A percentile compares a stretch with the other conserved stretches of the same genome.
Conservation (phyloP, 495 filamentous ascomycete species). For the Bryoglossum gracile region DNA sequence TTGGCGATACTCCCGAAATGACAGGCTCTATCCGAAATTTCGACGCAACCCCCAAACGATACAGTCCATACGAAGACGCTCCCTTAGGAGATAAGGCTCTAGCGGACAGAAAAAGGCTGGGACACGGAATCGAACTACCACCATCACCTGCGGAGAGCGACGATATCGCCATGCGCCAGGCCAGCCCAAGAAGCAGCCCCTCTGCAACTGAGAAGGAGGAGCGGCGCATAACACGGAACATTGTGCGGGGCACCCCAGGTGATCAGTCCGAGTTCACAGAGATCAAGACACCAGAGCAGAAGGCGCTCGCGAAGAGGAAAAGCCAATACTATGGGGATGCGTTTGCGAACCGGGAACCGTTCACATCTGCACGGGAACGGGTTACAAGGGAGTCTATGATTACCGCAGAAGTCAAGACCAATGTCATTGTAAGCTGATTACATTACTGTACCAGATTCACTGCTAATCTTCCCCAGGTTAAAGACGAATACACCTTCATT, state of each 20-base stretch:
- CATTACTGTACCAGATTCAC: neutral
- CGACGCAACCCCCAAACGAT: conserved; percentile 4
- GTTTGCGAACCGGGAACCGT: conserved; percentile 47
- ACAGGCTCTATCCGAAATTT: conserved; percentile 11
- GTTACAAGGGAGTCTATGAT: conserved; percentile 61
- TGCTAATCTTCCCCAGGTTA: conserved; percentile 39
- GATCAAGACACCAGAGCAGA: conserved; percentile 23
- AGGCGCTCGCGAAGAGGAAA: conserved; percentile 30
- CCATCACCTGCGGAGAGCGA: conserved; percentile 23
- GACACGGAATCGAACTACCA: conserved; percentile 7
- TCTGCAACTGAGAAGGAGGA: conserved; percentile 12
- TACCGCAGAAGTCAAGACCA: conserved; percentile 77
- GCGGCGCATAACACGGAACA: conserved; percentile 13
- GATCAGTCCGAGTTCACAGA: conserved; percentile 20
- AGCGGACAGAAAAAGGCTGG: neutral
- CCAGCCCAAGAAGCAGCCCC: conserved; percentile 1
- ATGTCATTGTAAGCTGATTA: conserved; percentile 57
- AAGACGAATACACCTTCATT: conserved; percentile 62
- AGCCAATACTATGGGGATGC: conserved; percentile 53
- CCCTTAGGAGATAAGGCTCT: neutral
- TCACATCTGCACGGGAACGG: conserved; percentile 47
- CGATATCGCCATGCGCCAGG: conserved; percentile 1
- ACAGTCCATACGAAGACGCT: neutral
- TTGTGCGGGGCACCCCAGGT: conserved; percentile 25
- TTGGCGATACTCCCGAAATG: conserved; percentile 3